Conservation (phyloP, 139 green algal genomes). For the Edaphochlamys debaryana region DNA sequence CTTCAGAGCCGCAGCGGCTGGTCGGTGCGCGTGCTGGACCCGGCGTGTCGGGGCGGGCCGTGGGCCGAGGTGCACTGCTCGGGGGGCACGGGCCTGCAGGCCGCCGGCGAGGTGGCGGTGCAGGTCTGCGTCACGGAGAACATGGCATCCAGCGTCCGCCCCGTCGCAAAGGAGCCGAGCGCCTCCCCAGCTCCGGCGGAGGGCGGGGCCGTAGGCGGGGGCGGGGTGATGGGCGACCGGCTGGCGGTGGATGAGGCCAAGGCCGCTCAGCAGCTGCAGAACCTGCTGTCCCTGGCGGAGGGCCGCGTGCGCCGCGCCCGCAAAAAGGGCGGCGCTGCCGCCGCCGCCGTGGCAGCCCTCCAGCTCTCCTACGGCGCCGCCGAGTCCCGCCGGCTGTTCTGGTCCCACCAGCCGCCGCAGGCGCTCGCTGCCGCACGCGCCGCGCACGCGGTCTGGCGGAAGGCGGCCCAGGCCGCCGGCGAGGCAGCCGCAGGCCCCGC, state of each 20-base stretch:
- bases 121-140: not conserved
- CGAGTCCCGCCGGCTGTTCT: conserved; percentile 11
- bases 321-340: not conserved
- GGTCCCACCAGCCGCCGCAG: not conserved
- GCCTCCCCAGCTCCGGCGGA: no score
- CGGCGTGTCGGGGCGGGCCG: conserved; percentile 10
- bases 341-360: not conserved
- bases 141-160: not conserved
- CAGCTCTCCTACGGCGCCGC: not conserved
- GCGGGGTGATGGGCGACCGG: no score
- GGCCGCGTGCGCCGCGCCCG: not conserved
- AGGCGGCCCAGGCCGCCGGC: not conserved
- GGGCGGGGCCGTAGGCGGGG: no score
- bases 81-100: no score
- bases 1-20: no score
- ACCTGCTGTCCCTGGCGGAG: not conserved
- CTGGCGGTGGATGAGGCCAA: not conserved
- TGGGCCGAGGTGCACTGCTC: not conserved
- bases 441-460: not conserved
- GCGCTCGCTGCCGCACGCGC: not conserved
- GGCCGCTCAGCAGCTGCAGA: conserved; percentile 3
- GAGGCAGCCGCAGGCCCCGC: not conserved
- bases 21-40: not conserved
- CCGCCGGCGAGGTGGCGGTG: not conserved
- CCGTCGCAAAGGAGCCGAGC: not conserved